Evolutionary conservation across 768 basidiomycete species (phyloP), one percentile per base, ranked within the genome.

Genomic region (Boletellus sp.): DNA sequence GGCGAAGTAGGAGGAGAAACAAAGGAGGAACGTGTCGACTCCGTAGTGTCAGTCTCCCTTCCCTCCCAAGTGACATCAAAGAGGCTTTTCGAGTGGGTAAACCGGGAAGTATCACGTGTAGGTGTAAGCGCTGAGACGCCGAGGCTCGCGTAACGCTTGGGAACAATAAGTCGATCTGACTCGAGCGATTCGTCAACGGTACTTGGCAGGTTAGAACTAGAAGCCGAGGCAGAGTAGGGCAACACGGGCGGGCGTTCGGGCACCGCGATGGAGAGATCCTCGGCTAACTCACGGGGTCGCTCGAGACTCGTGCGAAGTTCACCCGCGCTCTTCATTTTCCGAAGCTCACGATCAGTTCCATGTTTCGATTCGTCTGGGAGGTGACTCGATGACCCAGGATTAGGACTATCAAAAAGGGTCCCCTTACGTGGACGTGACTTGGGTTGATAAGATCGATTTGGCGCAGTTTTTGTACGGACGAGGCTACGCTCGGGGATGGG

Each of bases 311-410:
- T 58, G 59, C 84, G 81, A 35, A 91, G 72, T 65, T 90, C 89
- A 33, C 87, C 89, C 19, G 89, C 89, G 65, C 89, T 90, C 71
- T 89, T 90, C 89, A 91, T 90, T 64, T 80, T 84, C 52, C 87
- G 80, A 38, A 89, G 65, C 61, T 90, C 85, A 42, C 71, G 81
- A 54, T 84, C 80, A 32, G 70, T 68, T 56, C 67, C 67, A 50
- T 72, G 66, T 44, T 72, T 70, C 6, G 71, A 60, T 39, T 80
- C 78, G 42, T 76, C 74, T 24, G 64, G 65, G 17, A 3, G 23
- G 31, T 42, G 67, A 49, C 39, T 52, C 43, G 61, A 53, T 23
- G 46, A 31, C 42, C 42, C 50, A 26, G 60, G 26, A 32, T 62
- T 65, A 26, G 60, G 26, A 32, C 61, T 65, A 35, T 62, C 60